Base-by-base conservation (phyloP, 306 rosid genomes). In the Hylodesmum podocarpum region DNA sequence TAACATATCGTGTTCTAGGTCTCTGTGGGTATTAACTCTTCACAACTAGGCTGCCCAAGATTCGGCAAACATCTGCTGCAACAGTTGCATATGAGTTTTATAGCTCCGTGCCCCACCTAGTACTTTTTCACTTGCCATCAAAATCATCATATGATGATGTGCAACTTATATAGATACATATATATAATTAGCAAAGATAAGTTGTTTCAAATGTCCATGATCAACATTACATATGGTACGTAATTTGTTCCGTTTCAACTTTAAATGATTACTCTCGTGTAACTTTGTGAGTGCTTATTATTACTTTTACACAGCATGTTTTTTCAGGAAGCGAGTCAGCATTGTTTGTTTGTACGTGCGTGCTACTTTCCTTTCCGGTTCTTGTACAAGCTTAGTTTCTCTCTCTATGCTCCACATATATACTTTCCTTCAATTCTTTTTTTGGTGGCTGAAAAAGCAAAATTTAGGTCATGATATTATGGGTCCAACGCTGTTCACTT, bases 71-170 rank as follows among this genome's bases (percentile, higher is more conserved):
- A 44, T 40, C 54, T 57, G 55, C 54, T 57, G 55, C 51, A 78
- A 54, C 70, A 55, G 50, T 55, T 57, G 75, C 82, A 70, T 22
- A 78, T 73, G 78, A 73, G 25, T 72, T 72, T 39, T 54, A 72
- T 72, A 57, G 67, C 67, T 39, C 11, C 0, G 55, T 73, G 69
- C 46, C 69, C 58, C 78, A 73, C 78, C 63, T 57, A 5, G 44
- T 59, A 59, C 61, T 62, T 62, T 41, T 59, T 72, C 78, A 74
- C 71, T 61, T 61, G 25, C 61, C 70, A 59, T 44, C 3, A 59
- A 73, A 57, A 37, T 39, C 71, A 41, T 74, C 58, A 59, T 57
- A 41, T 74, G 43, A 59, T 57, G 19, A 37, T 25, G 67, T 39
- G 67, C 41, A 25, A 70, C 31, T 3, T 51, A 49, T 2, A 1